These are phyloP conservation scores for Eucalyptus microcorys DNA, from an alignment of 345 rosid species.

Conservation along the genomic window DNA sequence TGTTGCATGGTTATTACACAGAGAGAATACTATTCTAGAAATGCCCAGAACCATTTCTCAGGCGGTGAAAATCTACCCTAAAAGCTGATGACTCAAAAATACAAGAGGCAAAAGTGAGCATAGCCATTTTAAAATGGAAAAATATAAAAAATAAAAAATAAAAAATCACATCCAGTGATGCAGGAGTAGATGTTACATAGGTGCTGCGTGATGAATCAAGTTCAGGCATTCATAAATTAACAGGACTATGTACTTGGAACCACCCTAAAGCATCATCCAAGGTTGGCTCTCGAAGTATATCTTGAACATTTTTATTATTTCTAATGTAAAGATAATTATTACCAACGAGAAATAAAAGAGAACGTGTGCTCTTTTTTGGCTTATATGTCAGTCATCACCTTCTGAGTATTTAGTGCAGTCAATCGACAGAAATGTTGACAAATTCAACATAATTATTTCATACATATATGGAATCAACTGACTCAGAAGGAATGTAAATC, in stretches of 20 bases:
- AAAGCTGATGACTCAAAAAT: neutral
- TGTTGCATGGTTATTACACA: neutral
- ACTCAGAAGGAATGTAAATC: neutral
- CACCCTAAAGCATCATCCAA: neutral
- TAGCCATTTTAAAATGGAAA: neutral
- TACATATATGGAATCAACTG: neutral
- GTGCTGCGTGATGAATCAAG: neutral
- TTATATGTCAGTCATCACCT: neutral
- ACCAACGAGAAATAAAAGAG: neutral
- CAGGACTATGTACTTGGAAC: neutral
- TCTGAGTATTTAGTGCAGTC: neutral
- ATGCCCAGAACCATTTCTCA: neutral
- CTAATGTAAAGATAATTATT: neutral
- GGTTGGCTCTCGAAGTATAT: neutral
- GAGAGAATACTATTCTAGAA: neutral
- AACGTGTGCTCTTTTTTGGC: neutral
- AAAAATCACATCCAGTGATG: neutral
- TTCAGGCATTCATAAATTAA: neutral
- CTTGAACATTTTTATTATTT: neutral
- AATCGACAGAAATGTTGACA: neutral
- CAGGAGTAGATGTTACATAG: neutral
- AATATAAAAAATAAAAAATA: neutral
- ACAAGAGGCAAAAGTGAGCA: neutral
- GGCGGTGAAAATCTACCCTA: neutral
- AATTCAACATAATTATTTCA: neutral